A percentile compares a stretch with the other conserved stretches of the same genome.
These are phyloP conservation scores for Cardamine resedifolia DNA, from an alignment of 345 rosid species.

Conservation along the genomic window DNA sequence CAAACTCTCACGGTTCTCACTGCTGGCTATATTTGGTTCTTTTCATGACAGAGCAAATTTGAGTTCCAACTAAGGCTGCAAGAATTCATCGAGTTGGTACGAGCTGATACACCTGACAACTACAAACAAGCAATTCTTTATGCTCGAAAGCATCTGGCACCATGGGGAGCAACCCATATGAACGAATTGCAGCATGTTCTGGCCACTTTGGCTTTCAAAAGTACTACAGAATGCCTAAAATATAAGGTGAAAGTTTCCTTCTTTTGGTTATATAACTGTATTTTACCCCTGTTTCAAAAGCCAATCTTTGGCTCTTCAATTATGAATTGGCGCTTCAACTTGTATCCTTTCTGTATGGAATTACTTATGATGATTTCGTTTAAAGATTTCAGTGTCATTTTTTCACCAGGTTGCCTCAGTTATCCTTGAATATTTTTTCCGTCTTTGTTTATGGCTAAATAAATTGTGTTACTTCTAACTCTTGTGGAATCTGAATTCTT, in stretches of 20 bases:
- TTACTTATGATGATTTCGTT: constrained; percentile 4
- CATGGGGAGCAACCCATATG: constrained; percentile 89
- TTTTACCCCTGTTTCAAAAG: constrained; percentile 4
- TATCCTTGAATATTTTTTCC: background rate
- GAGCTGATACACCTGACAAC: constrained; percentile 73
- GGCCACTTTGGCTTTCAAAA: constrained; percentile 86
- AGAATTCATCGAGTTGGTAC: constrained; percentile 88
- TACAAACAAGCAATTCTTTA: constrained; percentile 70
- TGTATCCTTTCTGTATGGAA: constrained; percentile 7
- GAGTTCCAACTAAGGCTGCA: constrained; percentile 97
- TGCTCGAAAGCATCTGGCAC: constrained; percentile 79
- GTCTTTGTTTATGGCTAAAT: background rate
- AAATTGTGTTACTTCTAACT: background rate
- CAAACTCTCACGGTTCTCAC: background rate
- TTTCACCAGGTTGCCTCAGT: constrained; percentile 9
- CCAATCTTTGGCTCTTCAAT: background rate
- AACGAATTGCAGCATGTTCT: constrained; percentile 78
- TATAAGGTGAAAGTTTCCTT: constrained; percentile 65
- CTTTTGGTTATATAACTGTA: constrained; percentile 1
- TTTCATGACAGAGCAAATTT: constrained; percentile 67
- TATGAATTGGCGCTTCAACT: constrained; percentile 11
- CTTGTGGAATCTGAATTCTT: background rate
- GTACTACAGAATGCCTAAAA: constrained; percentile 67
- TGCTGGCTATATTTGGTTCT: background rate
- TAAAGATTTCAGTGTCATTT: background rate